Base-by-base conservation (phyloP, 495 filamentous ascomycete species). In the Penicillium samsonianum region DNA sequence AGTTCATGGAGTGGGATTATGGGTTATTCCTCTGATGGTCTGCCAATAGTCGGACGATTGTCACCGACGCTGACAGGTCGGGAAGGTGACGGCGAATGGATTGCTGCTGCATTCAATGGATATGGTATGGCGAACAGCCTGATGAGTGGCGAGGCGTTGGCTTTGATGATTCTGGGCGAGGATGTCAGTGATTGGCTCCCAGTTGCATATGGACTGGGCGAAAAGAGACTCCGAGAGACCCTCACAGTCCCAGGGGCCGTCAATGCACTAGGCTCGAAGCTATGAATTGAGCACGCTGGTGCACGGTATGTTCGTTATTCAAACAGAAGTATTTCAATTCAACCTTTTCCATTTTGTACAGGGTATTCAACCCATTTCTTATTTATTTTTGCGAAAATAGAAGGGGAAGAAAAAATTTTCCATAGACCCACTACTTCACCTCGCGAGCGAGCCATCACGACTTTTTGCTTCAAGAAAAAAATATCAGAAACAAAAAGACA, bases 51-150 rank as follows among this genome's bases (percentile, higher is more conserved):
- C 2, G 91, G 91, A 0, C 63, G 67, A 3, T 78, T 94, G n/a
- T 83, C 85, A 0, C 68, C 74, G 16, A 60, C 72, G 1, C 55
- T 81, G n/a, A 71, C 68, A 59, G 77, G 40, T 57, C 74, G 59
- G 67, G 71, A 38, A 61, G 76, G 60, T 37, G 58, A 54, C 42
- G 71, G 73, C 14, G 73, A 77, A 44, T 89, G 76, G 74, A 68
- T 90, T 35, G 77, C 82, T 42, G 87, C 79, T 1, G 87, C 81
- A 16, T 90, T 85, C 62, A 87, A 84, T 58, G 90, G 90, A 0
- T 90, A 93, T 71, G 90, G 90, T 1, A 93, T 95, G 90, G 87
- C 90, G 2, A 88, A 88, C 71, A 85, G 83, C 40, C 82, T 85
- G 53, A 69, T 90, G 28, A 84, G 81, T 51, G 90, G 85, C 1